phyloP scores from a whole-genome alignment of 2,329 filamentous ascomycete species.

The Xylaria sp. region DNA sequence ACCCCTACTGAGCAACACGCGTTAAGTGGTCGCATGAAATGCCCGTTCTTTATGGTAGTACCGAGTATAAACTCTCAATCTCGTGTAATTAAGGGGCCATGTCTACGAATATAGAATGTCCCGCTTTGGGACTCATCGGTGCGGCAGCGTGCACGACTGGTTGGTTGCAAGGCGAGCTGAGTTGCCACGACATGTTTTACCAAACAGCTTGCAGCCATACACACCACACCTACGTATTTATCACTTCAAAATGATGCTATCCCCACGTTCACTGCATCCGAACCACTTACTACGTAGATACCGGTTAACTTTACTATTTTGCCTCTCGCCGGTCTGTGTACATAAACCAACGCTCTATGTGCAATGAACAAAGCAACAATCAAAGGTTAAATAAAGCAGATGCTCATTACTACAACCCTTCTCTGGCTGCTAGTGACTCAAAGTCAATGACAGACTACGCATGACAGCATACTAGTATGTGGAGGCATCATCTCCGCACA shows the following conservation, averaged over 20 bases:
- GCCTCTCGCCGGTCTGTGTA: not conserved
- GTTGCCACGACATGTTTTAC: not conserved
- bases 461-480: conserved; percentile 37
- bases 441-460: conserved; percentile 4
- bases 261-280: not conserved
- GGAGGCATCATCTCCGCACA: conserved; percentile 35
- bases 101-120: not conserved
- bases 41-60: not conserved
- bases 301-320: not conserved
- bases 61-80: not conserved
- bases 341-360: not conserved
- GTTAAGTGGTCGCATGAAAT: conserved; percentile 35
- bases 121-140: conserved; percentile 11
- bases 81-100: not conserved
- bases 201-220: not conserved
- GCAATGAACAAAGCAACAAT: not conserved
- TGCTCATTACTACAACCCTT: not conserved
- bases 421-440: conserved; percentile 6
- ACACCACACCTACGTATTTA: not conserved
- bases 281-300: not conserved
- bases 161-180: not conserved
- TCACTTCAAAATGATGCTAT: not conserved
- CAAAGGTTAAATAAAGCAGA: not conserved
- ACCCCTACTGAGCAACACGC: conserved; percentile 1
- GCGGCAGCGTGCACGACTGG: not conserved